These are phyloP conservation scores for Ogataea pilisensis DNA, from an alignment of 805 yeast species.

Conservation along the genomic window DNA sequence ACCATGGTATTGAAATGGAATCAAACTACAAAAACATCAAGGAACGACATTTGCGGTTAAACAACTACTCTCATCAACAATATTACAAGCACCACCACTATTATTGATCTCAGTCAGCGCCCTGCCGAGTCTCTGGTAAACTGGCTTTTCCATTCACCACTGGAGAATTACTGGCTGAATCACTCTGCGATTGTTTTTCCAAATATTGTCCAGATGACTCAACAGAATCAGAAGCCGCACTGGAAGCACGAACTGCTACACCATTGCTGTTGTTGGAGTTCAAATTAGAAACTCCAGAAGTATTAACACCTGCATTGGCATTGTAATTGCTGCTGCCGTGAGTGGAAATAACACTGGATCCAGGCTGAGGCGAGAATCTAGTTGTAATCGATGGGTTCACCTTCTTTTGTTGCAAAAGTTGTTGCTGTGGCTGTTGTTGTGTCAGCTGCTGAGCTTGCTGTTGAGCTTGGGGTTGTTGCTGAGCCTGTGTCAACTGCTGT, in stretches of 20 bases:
- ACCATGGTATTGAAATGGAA: no score
- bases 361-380: slow-evolving; percentile 29
- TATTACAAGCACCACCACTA: no score
- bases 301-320: not conserved
- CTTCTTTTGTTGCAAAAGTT: slow-evolving; percentile 15
- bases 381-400: slow-evolving; percentile 23
- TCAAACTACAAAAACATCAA: no score
- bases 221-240: not conserved
- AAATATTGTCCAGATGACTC: not conserved
- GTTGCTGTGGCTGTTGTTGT: slow-evolving; percentile 3
- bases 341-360: slow-evolving; percentile 13
- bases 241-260: not conserved
- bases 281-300: not conserved
- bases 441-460: slow-evolving; percentile 7
- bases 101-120: no score
- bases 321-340: not conserved
- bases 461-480: slow-evolving; percentile 10
- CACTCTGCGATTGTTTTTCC: not conserved
- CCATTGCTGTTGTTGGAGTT: not conserved
- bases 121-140: not conserved
- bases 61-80: no score
- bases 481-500: slow-evolving; percentile 8
- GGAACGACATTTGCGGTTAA: no score
- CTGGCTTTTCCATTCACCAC: not conserved
- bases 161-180: not conserved